Base-by-base conservation (phyloP, 805 yeast genomes). In the Hanseniaspora meyeri region DNA sequence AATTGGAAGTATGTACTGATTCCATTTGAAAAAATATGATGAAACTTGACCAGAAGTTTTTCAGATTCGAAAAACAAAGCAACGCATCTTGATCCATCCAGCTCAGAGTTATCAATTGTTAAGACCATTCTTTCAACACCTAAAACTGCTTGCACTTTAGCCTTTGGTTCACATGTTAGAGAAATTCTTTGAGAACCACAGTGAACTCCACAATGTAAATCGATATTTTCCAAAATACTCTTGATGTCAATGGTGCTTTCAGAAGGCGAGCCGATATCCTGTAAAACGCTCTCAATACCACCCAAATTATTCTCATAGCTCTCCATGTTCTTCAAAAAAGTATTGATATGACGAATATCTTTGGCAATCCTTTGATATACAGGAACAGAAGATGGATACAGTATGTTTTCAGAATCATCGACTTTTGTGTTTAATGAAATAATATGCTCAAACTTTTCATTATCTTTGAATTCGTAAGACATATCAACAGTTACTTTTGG, bases 141-240 rank as follows among this genome's bases (percentile, higher is more conserved):
- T 16, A 88, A 82, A 38, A 85, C 79, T 0, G 97, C 95, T 40
- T 88, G 89, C 1, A 93, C 93, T 65, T 87, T 88, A 0, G 97
- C 97, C 17, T 83, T 83, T 0, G 98, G 98, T 59, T 87, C 91
- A 74, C 98, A 93, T 61, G 95, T 85, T 54, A 93, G 72, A 2
- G 85, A 77, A 24, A 93, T 66, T 46, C 77, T 78, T 65, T 93
- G 98, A 37, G 82, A 78, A 20, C 81, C 89, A 53, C 90, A 77
- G 43, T 77, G 73, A 7, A 90, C 60, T 0, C 84, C 80, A 55
- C 85, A 68, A 52, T 79, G 80, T 32, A 87, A 62, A 60, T 85
- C 88, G 54, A 84, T 65, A 32, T 79, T 77, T 43, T 75, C 72
- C 31, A 85, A 65, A 2, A 84, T 45, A 5, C 72, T 68, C 20